These are phyloP conservation scores for Ganoderma sp. DNA, from an alignment of 1,284 basidiomycete genomes.

Conservation along the genomic window DNA sequence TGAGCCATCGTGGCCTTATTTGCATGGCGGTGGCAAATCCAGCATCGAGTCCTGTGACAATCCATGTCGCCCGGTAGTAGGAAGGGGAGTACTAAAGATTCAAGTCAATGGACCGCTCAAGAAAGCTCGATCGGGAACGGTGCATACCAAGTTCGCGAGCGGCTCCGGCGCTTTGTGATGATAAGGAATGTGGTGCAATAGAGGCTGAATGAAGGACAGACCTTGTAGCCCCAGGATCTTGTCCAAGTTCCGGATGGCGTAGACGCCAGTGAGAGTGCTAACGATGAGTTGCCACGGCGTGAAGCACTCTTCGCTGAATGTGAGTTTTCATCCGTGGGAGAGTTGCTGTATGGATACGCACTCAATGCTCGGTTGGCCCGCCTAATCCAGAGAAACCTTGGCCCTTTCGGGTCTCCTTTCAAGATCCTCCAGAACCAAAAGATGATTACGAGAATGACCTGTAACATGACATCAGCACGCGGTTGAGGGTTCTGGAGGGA, in stretches of 20 bases:
- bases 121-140: not conserved
- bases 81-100: constrained; percentile 80
- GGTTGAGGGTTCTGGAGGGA: not conserved
- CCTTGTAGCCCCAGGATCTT: constrained; percentile 85
- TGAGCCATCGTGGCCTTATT: constrained; percentile 91
- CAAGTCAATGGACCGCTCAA: not conserved
- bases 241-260: constrained; percentile 87
- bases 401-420: constrained; percentile 71
- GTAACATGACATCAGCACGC: constrained; percentile 17
- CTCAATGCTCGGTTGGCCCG: constrained; percentile 64
- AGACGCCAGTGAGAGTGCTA: constrained; percentile 84
- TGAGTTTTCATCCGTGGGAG: constrained; percentile 5
- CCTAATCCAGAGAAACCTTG: constrained; percentile 68
- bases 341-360: constrained; percentile 44
- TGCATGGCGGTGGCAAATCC: constrained; percentile 96
- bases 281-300: constrained; percentile 95
- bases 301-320: constrained; percentile 66
- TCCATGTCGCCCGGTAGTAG: constrained; percentile 98
- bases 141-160: constrained; percentile 78
- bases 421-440: constrained; percentile 89
- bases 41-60: constrained; percentile 92
- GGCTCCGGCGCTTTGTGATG: constrained; percentile 84
- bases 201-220: constrained; percentile 46
- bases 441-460: constrained; percentile 87
- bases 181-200: constrained; percentile 6